phyloP scores from a whole-genome alignment of 164 flowering plant genomes.

The Paratinospora sagittata region DNA sequence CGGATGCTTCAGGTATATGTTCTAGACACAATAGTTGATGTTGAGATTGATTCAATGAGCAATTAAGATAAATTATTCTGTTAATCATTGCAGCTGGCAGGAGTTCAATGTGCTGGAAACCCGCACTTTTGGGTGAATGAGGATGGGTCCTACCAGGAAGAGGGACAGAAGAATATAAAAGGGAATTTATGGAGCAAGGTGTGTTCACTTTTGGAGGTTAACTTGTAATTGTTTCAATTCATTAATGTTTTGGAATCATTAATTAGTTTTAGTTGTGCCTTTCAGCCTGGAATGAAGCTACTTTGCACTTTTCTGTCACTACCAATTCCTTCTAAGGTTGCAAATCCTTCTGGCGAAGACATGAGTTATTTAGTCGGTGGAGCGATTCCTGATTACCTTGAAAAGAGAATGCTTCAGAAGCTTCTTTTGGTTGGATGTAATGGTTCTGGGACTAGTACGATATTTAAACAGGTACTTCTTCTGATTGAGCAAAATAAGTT shows the following conservation, averaged over 20 bases:
- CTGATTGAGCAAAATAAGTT: conserved; percentile 2
- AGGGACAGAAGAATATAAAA: conserved; percentile 86
- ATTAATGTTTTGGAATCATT: neutral
- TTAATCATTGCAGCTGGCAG: conserved; percentile 60
- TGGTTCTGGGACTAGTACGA: conserved; percentile 90
- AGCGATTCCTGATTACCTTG: conserved; percentile 54
- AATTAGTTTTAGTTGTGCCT: conserved; percentile 4
- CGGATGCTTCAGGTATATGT: conserved; percentile 76
- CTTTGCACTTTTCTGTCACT: conserved; percentile 75
- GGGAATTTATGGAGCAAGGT: conserved; percentile 98
- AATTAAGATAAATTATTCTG: neutral
- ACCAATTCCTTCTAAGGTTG: conserved; percentile 70
- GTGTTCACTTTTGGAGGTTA: conserved; percentile 7
- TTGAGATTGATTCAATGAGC: neutral
- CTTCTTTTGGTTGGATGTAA: conserved; percentile 72
- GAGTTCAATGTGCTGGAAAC: conserved; percentile 93
- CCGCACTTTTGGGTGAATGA: conserved; percentile 97
- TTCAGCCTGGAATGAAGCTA: conserved; percentile 76
- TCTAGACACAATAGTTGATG: neutral
- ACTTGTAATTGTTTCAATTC: neutral
- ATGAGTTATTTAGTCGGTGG: conserved; percentile 29
- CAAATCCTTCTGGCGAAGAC: conserved; percentile 43
- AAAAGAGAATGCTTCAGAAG: conserved; percentile 56
- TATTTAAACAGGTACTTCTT: conserved; percentile 77
- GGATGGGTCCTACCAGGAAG: conserved; percentile 93